phyloP scores from a whole-genome alignment of 306 rosid species.

The Vigna unguiculata region DNA sequence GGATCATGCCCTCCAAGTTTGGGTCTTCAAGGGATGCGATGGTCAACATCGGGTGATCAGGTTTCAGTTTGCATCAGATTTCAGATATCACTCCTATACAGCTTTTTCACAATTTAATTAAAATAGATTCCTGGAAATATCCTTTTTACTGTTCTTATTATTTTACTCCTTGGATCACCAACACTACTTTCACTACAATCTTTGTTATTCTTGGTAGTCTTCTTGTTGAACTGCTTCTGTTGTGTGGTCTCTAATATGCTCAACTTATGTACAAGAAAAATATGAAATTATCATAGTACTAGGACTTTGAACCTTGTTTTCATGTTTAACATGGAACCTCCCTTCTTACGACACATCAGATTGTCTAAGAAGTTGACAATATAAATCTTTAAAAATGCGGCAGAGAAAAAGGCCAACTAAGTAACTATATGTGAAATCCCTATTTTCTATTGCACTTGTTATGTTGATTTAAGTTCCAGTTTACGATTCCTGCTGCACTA shows the following conservation, averaged over 20 bases:
- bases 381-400: neutral
- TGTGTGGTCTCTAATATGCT: slow-evolving; percentile 8
- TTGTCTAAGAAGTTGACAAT: neutral
- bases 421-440: neutral
- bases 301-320: slow-evolving; percentile 12
- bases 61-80: slow-evolving; percentile 61
- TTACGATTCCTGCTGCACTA: slow-evolving; percentile 6
- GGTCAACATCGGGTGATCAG: slow-evolving; percentile 82
- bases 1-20: slow-evolving; percentile 88
- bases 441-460: slow-evolving; percentile 3
- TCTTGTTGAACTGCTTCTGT: slow-evolving; percentile 23
- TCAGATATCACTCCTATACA: slow-evolving; percentile 29
- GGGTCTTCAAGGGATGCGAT: slow-evolving; percentile 85
- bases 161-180: slow-evolving; percentile 18
- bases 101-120: neutral
- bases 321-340: slow-evolving; percentile 11
- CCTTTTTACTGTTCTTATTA: neutral
- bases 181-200: neutral
- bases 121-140: slow-evolving; percentile 17
- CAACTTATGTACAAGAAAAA: neutral
- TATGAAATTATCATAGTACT: neutral
- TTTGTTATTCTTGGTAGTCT: slow-evolving; percentile 8
- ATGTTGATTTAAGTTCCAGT: slow-evolving; percentile 27
- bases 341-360: neutral
- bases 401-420: neutral